Evolutionary conservation across 2,329 filamentous ascomycete genomes (phyloP), one percentile per base, ranked within the genome.

Genomic region (Proliferodiscus dingleyae): DNA sequence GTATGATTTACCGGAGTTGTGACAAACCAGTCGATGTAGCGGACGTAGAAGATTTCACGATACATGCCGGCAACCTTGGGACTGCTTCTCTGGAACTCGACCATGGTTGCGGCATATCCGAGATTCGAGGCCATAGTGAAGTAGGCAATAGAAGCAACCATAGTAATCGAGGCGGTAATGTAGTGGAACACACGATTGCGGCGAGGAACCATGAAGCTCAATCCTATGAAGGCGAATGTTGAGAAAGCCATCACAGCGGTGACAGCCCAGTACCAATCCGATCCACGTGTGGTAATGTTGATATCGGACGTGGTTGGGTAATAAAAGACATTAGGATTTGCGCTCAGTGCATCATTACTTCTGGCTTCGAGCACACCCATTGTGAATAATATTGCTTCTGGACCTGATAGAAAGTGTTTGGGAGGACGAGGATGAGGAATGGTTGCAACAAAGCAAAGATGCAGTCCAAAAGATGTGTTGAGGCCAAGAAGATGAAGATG

Each of bases 121-220:
- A 85, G 67, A 56, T 82, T 80, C 8, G 78, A 77, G n/a, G 72
- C 81, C 79, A 85, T 82, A 52, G 75, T 71, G 66, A 80, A 85
- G 66, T 85, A 84, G 11, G 80, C 71, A 52, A 85, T 78, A 30
- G 73, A 68, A 2, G 80, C 77, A 6, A 80, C 73, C 46, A 80
- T 70, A 23, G 76, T 76, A 47, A 82, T 74, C 9, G 66, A 65
- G 1, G 77, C 75, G 1, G 77, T 80, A 57, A 83, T 77, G 68
- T 83, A 82, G 65, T 83, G 77, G 66, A 83, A 83, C 38, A 82
- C 61, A 18, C 80, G 76, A 41, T 81, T 69, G 11, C 66, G 62
- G 37, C 77, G 72, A 4, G 74, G 73, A 59, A 77, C 79, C n/a
- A 64, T 70, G 45, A 74, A 66, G 2, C 72, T 71, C 11, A 77